Evolutionary conservation across 371 early-diverging fungal species (phyloP).

Genomic region (Mucor lusitanicus): DNA sequence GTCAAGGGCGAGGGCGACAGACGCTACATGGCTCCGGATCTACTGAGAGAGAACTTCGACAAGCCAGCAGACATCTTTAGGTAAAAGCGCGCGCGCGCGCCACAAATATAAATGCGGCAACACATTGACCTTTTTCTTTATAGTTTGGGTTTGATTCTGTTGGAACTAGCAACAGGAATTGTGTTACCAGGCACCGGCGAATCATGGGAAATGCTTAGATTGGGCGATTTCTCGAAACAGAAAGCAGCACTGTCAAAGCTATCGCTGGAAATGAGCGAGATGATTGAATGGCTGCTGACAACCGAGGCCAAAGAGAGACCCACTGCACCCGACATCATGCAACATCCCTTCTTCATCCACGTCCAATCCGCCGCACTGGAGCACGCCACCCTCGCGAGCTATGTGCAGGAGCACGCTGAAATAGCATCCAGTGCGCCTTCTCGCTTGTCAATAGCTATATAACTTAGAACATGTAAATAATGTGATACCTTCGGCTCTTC

Average conservation of each 20-base stretch:
- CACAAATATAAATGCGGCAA: neutral
- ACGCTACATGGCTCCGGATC: constrained; percentile 94
- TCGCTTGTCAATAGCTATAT: neutral
- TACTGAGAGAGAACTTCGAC: constrained; percentile 75
- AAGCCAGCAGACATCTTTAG: constrained; percentile 91
- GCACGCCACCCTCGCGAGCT: neutral
- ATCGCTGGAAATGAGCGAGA: constrained; percentile 25
- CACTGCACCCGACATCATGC: constrained; percentile 28
- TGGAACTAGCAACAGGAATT: constrained; percentile 84
- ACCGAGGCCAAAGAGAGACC: constrained; percentile 61
- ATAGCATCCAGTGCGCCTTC: neutral
- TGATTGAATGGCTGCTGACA: constrained; percentile 69
- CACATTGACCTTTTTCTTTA: neutral
- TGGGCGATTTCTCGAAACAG: constrained; percentile 71
- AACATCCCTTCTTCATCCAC: constrained; percentile 9
- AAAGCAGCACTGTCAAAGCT: constrained; percentile 13
- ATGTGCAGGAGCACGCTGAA: neutral
- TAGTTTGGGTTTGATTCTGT: constrained; percentile 88
- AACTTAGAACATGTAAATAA: neutral
- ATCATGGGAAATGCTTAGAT: constrained; percentile 83
- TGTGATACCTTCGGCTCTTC: neutral
- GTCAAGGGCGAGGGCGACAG: constrained; percentile 91
- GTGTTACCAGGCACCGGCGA: constrained; percentile 84
- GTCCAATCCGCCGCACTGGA: neutral
- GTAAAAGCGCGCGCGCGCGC: constrained; percentile 31